Evolutionary conservation across 495 filamentous ascomycete genomes (phyloP), one percentile per base, ranked within the genome.

Genomic region (Penicillium longicatenatum): DNA sequence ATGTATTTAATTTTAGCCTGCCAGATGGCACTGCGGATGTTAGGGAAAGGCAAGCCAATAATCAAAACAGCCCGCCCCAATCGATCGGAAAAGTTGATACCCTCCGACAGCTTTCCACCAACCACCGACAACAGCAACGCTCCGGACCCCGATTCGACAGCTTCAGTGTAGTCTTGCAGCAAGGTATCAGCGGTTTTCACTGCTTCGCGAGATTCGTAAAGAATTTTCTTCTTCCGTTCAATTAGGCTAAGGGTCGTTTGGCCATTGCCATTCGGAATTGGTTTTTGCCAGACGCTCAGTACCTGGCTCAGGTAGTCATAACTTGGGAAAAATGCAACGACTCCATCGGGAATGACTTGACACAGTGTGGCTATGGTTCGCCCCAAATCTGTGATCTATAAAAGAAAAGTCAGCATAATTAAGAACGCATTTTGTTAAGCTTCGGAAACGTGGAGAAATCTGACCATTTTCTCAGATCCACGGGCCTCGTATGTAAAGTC

Each of bases 291-390:
- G 5, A 80, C 72, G 22, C 61, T 65, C 33, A 91, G 68, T 33
- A 96, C 88, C 35, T 86, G 82, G 50, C 89, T 85, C 4, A 98
- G 80, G 70, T 96, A 97, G 22, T 88, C 83, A 73, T 98, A 97
- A 68, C 90, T 94, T 19, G 95, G 92, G 63, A 98, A 97, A 70
- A 98, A 98, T 8, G 93, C 87, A n/a, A 98, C 92, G 12, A 98
- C 82, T 12, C 94, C 94, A 61, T 96, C 92, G 0, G 92, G 92
- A 11, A 97, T 89, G 17, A 83, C 73, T 31, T 81, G 77, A 63
- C 86, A 89, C 8, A 93, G 75, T 43, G 88, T 86, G 20, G 90
- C 73, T 14, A 97, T 77, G 0, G 86, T 84, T 45, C 84, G 70
- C 4, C 92, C 93, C 3, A 98, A 81, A 54, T 92, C 86, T 54